Percentiles rank a stretch among this genome's conserved stretches.
These are phyloP conservation scores for Nannochloropsis granulata DNA, from an alignment of 108 stramenopile species.

Conservation along the genomic window DNA sequence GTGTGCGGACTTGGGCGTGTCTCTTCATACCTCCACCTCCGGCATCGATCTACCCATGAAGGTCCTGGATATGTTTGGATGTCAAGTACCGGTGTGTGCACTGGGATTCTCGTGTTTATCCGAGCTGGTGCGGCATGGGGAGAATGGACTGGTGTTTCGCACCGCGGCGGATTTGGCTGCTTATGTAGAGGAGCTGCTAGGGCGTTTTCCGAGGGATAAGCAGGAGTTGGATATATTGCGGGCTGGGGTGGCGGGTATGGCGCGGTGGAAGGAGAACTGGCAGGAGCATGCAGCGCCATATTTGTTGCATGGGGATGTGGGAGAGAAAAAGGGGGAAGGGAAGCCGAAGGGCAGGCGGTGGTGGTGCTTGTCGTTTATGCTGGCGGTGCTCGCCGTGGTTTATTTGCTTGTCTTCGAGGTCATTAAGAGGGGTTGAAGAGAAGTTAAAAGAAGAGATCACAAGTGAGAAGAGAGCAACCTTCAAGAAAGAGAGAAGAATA, in stretches of 20 bases:
- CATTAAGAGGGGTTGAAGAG: no score
- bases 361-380: no score
- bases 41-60: constrained; percentile 97
- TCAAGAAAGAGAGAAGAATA: no score
- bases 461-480: no score
- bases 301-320: neutral
- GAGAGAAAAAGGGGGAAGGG: no score
- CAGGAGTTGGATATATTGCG: constrained; percentile 9
- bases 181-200: constrained; percentile 11
- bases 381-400: no score
- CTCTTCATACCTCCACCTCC: constrained; percentile 80
- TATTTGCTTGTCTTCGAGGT: no score
- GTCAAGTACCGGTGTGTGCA: constrained; percentile 83
- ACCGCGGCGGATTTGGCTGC: constrained; percentile 6
- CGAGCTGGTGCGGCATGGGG: constrained; percentile 68
- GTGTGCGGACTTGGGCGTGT: constrained; percentile 56
- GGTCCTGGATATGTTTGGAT: constrained; percentile 92
- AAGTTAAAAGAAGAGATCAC: no score
- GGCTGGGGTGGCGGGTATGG: neutral
- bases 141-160: constrained; percentile 13
- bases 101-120: constrained; percentile 58
- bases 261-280: neutral
- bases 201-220: constrained; percentile 7
- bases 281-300: neutral
- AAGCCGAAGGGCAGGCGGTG: no score